Percentiles rank a stretch among this genome's conserved stretches.
phyloP scores from a whole-genome alignment of 176 grass and related monocot genomes.

The Thalia dealbata region DNA sequence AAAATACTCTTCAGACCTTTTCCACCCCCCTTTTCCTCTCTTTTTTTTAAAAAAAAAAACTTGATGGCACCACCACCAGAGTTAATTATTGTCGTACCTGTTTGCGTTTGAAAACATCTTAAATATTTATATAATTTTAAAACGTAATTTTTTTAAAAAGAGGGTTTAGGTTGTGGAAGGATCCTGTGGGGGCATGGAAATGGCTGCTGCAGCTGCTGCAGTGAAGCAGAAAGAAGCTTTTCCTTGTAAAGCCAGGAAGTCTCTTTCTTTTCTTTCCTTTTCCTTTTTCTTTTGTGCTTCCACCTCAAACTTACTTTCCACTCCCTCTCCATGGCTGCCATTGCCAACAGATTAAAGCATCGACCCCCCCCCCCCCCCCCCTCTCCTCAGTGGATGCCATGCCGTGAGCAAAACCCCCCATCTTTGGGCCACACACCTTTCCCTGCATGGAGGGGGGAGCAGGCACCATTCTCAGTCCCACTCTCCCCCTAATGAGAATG shows the following conservation, averaged over 20 bases:
- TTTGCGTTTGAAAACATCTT: no score
- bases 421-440: neutral
- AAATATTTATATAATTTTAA: no score
- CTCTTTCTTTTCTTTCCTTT: neutral
- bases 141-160: no score
- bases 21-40: neutral
- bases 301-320: neutral
- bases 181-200: neutral
- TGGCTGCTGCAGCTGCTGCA: neutral
- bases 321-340: neutral
- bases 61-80: conserved; percentile 1
- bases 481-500: no score
- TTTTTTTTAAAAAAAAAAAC: neutral
- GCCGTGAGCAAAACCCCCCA: neutral
- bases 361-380: no score
- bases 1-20: neutral
- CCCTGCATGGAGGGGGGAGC: neutral
- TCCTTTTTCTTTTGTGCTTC: neutral
- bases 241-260: neutral
- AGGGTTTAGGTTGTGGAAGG: neutral
- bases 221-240: neutral
- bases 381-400: no score
- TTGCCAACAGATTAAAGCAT: no score
- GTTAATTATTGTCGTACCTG: no score
- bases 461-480: neutral